Percentiles rank a stretch among this genome's conserved stretches.
phyloP scores from a whole-genome alignment of 176 grass and related monocot genomes.

The Secale cereale region DNA sequence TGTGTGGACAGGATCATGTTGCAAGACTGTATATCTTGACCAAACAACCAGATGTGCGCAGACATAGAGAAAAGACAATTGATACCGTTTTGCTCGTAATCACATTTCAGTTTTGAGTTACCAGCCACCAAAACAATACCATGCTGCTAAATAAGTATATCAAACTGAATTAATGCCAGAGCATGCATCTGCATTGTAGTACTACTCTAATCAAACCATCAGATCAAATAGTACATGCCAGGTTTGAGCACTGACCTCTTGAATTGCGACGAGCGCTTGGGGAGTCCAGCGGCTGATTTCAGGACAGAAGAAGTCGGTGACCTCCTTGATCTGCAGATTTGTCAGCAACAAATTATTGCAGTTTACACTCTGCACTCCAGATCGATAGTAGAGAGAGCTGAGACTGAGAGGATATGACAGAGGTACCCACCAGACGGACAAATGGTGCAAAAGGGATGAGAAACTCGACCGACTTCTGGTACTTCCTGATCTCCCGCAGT shows the following conservation, averaged over 20 bases:
- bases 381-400: background rate
- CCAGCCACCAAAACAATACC: background rate
- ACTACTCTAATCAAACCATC: background rate
- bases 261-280: slow-evolving; percentile 11
- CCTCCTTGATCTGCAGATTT: slow-evolving; percentile 62
- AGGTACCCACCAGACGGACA: slow-evolving; percentile 47
- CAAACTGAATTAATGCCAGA: background rate
- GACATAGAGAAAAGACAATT: background rate
- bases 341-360: slow-evolving; percentile 1
- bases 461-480: slow-evolving; percentile 48
- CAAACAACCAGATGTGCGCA: background rate
- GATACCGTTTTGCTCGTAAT: background rate
- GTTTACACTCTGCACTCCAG: background rate
- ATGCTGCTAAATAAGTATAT: background rate
- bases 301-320: slow-evolving; percentile 4
- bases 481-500: slow-evolving; percentile 63
- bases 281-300: background rate
- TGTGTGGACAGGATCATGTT: background rate
- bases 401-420: background rate
- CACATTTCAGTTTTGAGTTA: background rate
- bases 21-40: background rate
- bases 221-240: background rate
- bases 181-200: background rate
- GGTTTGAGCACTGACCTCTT: slow-evolving; percentile 30
- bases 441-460: slow-evolving; percentile 61